Percentiles rank a stretch among this genome's conserved stretches.
These are phyloP conservation scores for Boletus mariae DNA, from an alignment of 1,284 basidiomycete species.

Conservation along the genomic window DNA sequence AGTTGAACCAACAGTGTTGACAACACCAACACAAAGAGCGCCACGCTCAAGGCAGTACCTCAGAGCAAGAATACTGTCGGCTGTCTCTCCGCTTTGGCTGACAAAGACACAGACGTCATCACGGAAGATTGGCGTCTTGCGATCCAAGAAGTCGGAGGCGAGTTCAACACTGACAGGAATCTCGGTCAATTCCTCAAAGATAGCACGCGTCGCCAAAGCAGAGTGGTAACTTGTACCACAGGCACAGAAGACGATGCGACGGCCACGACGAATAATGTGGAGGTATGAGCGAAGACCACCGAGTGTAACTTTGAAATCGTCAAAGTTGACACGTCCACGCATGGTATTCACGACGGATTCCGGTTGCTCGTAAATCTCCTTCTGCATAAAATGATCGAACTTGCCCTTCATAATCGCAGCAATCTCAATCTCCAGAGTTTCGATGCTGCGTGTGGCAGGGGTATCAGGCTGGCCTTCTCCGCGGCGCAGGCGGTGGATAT, in stretches of 20 bases:
- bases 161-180: constrained; percentile 98
- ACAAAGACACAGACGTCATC: constrained; percentile 98
- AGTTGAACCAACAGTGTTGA: constrained; percentile 98
- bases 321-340: constrained; percentile 99
- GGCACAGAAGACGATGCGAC: constrained; percentile 95
- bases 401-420: constrained; percentile 99
- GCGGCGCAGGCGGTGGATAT: constrained; percentile 97
- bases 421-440: constrained; percentile 98
- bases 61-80: constrained; percentile 95
- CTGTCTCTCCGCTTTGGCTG: constrained; percentile 98
- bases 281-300: constrained; percentile 96
- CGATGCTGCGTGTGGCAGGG: constrained; percentile 89
- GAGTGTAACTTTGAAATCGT: constrained; percentile 86
- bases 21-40: constrained; percentile 93
- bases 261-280: constrained; percentile 91
- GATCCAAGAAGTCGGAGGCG: constrained; percentile 97
- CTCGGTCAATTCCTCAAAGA: constrained; percentile 99
- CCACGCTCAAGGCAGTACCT: constrained; percentile 97
- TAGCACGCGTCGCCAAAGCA: constrained; percentile 94
- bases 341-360: constrained; percentile 99
- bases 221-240: constrained; percentile 99
- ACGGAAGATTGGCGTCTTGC: constrained; percentile 99
- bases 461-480: constrained; percentile 60
- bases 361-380: constrained; percentile 99
- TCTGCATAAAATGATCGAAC: constrained; percentile 99